Conservation (phyloP, 805 yeast genomes). For the Dipodascus geniculatus region DNA sequence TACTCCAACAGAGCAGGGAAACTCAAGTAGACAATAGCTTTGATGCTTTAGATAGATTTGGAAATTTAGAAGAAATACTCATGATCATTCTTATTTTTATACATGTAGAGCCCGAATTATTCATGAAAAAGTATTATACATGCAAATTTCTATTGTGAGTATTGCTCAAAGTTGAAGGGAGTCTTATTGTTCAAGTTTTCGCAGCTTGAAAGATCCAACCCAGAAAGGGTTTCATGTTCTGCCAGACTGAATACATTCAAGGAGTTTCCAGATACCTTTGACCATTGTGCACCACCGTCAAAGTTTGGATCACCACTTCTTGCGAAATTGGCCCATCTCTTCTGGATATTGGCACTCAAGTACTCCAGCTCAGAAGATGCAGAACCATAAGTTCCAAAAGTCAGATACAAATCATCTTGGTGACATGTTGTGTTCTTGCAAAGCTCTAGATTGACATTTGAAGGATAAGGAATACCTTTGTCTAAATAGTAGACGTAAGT, state of each 20-base stretch:
- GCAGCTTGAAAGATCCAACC: background rate
- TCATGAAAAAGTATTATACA: no score
- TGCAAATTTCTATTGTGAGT: no score
- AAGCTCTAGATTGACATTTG: slow-evolving; percentile 8
- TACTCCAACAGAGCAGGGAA: slow-evolving; percentile 7
- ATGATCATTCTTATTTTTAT: background rate
- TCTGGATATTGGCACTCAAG: slow-evolving; percentile 16
- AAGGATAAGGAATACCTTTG: slow-evolving; percentile 19
- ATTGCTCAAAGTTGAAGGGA: background rate
- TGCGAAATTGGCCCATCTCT: slow-evolving; percentile 20
- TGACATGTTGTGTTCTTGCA: slow-evolving; percentile 21
- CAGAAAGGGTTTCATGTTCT: background rate
- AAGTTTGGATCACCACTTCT: slow-evolving; percentile 17
- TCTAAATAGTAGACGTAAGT: slow-evolving; percentile 18
- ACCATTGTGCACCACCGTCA: background rate
- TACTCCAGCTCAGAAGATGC: slow-evolving; percentile 11
- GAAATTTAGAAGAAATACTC: background rate
- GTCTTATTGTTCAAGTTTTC: background rate
- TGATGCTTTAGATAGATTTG: background rate
- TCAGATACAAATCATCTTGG: slow-evolving; percentile 20
- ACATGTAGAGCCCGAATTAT: no score
- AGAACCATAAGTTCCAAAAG: slow-evolving; percentile 19
- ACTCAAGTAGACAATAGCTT: background rate
- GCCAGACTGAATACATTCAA: background rate
- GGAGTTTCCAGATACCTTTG: background rate